Conservation (phyloP, 768 basidiomycete species). For the Xerocomellus chrysenteron region DNA sequence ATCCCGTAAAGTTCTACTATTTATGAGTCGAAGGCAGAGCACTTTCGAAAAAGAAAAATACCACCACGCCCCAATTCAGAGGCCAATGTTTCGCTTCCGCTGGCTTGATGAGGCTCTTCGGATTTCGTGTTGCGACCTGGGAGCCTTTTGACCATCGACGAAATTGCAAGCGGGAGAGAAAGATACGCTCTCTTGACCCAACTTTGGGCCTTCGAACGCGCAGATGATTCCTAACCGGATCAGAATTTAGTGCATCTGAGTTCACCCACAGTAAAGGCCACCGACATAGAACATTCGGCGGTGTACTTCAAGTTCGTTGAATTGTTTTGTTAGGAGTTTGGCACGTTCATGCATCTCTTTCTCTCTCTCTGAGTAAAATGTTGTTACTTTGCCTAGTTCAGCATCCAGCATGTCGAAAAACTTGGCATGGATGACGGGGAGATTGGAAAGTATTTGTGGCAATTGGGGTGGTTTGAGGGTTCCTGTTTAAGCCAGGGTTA, state of each 20-base stretch:
- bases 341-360: slow-evolving; percentile 54
- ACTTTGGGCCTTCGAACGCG: background rate
- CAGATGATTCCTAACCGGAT: slow-evolving; percentile 14
- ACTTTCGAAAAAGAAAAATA: background rate
- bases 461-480: slow-evolving; percentile 34
- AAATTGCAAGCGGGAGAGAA: slow-evolving; percentile 4
- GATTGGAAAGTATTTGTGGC: slow-evolving; percentile 48
- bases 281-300: slow-evolving; percentile 55
- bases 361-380: slow-evolving; percentile 76
- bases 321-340: slow-evolving; percentile 58
- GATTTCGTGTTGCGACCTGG: background rate
- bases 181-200: slow-evolving; percentile 15
- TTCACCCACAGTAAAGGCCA: slow-evolving; percentile 12
- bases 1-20: background rate
- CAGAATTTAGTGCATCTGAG: background rate
- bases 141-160: slow-evolving; percentile 1
- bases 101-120: background rate
- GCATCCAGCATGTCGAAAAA: slow-evolving; percentile 79
- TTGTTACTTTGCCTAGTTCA: slow-evolving; percentile 82
- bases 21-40: background rate
- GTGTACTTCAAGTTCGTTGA: slow-evolving; percentile 74
- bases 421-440: slow-evolving; percentile 58
- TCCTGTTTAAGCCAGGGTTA: slow-evolving; percentile 6
- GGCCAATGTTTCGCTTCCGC: background rate
- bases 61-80: slow-evolving; percentile 5